These are phyloP conservation scores for Geotrichum siamense DNA, from an alignment of 1,139 yeast species.

Conservation along the genomic window DNA sequence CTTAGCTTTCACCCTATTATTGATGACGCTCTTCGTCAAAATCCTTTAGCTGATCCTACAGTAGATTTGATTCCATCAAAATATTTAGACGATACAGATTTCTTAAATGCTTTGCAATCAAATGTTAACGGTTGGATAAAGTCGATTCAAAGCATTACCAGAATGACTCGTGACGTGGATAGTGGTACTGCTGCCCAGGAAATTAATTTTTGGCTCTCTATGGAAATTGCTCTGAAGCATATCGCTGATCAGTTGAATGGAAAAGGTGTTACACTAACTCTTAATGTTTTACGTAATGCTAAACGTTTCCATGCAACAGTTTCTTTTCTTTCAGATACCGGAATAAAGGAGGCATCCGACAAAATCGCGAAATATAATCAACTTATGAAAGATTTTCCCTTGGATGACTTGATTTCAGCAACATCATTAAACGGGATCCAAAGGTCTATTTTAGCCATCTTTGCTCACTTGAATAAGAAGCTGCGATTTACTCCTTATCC, in stretches of 20 bases:
- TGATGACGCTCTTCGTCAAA: conserved; percentile 35
- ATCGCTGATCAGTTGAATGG: conserved; percentile 54
- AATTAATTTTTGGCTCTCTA: conserved; percentile 68
- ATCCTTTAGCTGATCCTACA: conserved; percentile 23
- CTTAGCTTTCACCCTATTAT: conserved; percentile 50
- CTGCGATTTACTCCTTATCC: conserved; percentile 61
- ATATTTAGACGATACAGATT: conserved; percentile 44
- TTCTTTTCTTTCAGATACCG: conserved; percentile 65
- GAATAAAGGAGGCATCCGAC: conserved; percentile 51
- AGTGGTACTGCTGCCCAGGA: conserved; percentile 65
- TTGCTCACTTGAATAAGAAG: conserved; percentile 54
- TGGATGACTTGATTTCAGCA: conserved; percentile 51
- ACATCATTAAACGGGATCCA: conserved; percentile 43
- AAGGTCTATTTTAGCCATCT: conserved; percentile 43
- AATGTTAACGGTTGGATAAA: conserved; percentile 69
- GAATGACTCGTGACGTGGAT: conserved; percentile 43
- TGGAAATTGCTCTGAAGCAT: conserved; percentile 55
- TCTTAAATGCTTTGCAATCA: conserved; percentile 59
- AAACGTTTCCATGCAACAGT: conserved; percentile 76
- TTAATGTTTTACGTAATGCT: conserved; percentile 58
- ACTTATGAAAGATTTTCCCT: conserved; percentile 63
- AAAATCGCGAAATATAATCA: conserved; percentile 51
- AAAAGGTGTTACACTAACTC: conserved; percentile 49
- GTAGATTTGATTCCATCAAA: conserved; percentile 34
- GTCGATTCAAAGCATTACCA: conserved; percentile 53